phyloP scores from a whole-genome alignment of 768 basidiomycete species.

The Suillus subalutaceus region DNA sequence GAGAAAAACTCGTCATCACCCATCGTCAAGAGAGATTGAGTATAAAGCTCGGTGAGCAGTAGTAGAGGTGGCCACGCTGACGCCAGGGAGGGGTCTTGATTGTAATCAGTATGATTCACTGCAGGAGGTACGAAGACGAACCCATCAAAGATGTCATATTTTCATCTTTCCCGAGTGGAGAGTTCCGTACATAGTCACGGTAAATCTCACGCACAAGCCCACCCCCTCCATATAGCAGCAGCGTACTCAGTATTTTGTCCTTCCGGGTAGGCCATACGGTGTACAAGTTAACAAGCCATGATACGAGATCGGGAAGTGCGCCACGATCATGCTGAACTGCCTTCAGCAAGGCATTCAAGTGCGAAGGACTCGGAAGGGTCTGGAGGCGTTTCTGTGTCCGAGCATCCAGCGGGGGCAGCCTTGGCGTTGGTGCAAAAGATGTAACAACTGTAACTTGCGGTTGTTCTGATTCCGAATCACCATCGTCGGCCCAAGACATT shows the following conservation, averaged over 20 bases:
- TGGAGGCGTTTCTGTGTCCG: conserved; percentile 66
- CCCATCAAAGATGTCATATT: conserved; percentile 40
- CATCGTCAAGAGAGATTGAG: conserved; percentile 85
- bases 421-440: conserved; percentile 29
- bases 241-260: conserved; percentile 58
- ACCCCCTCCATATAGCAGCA: conserved; percentile 54
- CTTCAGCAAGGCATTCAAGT: conserved; percentile 58
- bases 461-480: conserved; percentile 45
- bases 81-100: conserved; percentile 47
- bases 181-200: conserved; percentile 61
- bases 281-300: conserved; percentile 59
- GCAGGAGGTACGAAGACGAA: conserved; percentile 27
- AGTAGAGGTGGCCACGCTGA: conserved; percentile 70
- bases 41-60: conserved; percentile 80
- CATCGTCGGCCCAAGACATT: conserved; percentile 32
- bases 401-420: conserved; percentile 51
- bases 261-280: conserved; percentile 61
- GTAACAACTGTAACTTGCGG: conserved; percentile 40
- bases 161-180: conserved; percentile 64
- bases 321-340: conserved; percentile 42
- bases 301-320: conserved; percentile 51
- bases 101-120: conserved; percentile 13
- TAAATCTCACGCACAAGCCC: conserved; percentile 78
- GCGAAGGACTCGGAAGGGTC: conserved; percentile 53
- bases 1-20: conserved; percentile 98